Evolutionary conservation across 768 basidiomycete species (phyloP), one percentile per base, ranked within the genome.

Genomic region (Porpolomopsis calyptriformis): DNA sequence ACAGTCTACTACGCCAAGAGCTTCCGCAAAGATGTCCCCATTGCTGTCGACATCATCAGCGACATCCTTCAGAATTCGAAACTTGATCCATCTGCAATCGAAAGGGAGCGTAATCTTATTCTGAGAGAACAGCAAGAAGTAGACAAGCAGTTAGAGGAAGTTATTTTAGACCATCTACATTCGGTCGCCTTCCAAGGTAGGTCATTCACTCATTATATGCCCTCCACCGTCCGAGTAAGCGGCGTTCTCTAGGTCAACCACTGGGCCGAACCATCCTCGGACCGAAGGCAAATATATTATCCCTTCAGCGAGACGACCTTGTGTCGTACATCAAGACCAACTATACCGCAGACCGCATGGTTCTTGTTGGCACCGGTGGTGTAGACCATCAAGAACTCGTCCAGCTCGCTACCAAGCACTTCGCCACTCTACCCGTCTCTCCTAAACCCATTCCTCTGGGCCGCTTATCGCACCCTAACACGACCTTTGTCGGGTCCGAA

Each of bases 1-100:
- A 99, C 96, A 18, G 93, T 97, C 46, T 99, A 97, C 73, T 97
- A 97, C 60, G 94, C 94, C 58, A 97, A 98, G 76, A 84, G 86
- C 62, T 98, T 99, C 80, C 78, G 85, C 63, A 86, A 92, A 73
- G 96, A 98, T 62, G 88, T 98, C 9, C 75, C 81, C 10, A 72
- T 74, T 40, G 80, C 90, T 26, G 91, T 98, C 47, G 92, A 97
- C 66, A 96, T 99, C 69, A 91, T 99, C 65, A 85, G 85, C 57
- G 96, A 99, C 65, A 98, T 99, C 57, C 77, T 98, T 36, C 92
- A 96, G 64, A 94, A 93, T 67, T 91, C 89, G 25, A 97, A 92
- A 69, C 75, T 98, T 41, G 96, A 99, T 60, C 65, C 63, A 43
- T 53, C 72, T 22, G 92, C 93, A 1, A 81, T 99, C 54, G 96